Base-by-base conservation (phyloP, 2,329 filamentous ascomycete species). In the Trichoderma cornu-damae region DNA sequence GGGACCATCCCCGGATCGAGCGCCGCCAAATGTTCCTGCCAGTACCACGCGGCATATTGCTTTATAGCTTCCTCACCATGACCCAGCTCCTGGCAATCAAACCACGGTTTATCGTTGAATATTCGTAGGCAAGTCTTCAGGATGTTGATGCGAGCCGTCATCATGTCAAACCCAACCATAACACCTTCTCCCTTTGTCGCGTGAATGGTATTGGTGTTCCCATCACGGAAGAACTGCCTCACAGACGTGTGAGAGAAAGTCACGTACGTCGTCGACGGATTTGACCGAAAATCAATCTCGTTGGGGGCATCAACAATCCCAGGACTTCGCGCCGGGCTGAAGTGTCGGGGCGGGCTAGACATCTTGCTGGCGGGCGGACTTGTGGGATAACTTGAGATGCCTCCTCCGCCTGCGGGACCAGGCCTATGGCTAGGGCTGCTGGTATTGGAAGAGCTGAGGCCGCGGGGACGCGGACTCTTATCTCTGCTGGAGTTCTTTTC, bases 1-100 rank as follows among this genome's bases (percentile, higher is more conserved):
- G 66, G 60, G 0, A 74, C 62, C 0, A 59, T 59, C 0, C 59
- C 46, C 1, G 67, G 67, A 37, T 75, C 69, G 12, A 76, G 63
- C 0, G 66, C 67, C 0, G 67, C 67, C 11, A 75, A 54, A 60
- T 76, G 74, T 34, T 76, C 73, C 49, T 74, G 74, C 74, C 74
- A 76, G 57, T 76, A 76, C 74, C 74, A 75, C 0, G 73, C 73
- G 0, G 74, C 72, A 34, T 76, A 76, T 43, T 73, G 70, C 57
- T 65, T 71, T 18, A 73, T 69, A 0, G 70, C 65, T 6, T 69
- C 62, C 2, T 64, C 65, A 0, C 69, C 67, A 14, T 61, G 53
- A 0, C 66, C 64, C 0, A 73, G 61, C 0, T 69, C 61, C 3
- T 64, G 58, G 7, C 60, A 63, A 3, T 66, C 60, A 30, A 73